Evolutionary conservation across 2,329 filamentous ascomycete genomes (phyloP), one percentile per base, ranked within the genome.

Genomic region (Phoma sp.): DNA sequence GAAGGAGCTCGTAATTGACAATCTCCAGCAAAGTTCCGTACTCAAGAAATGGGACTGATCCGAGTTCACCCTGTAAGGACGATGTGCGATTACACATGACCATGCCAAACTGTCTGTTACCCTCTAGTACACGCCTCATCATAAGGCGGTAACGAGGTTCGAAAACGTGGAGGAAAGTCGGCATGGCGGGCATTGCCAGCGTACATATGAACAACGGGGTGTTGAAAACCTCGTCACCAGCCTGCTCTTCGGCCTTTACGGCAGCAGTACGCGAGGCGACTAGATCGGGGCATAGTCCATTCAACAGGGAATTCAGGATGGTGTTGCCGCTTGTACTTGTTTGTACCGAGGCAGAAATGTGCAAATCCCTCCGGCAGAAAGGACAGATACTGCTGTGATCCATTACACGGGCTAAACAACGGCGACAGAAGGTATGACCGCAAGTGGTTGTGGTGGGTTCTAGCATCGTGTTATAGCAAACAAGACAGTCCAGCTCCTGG

Each of bases 81-180:
- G 78, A 75, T n/a, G 75, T 75, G 40, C 80, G 78, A 62, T 88
- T 90, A 59, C 87, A 87, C 68, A 91, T 83, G 17, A 96, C 83
- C 90, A 96, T 96, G 22, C 93, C 93, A 68, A 97, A 96, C 22
- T 86, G 90, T 13, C 85, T 81, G 57, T 89, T 85, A 0, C 87
- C 86, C 59, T 92, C 88, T 48, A 96, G 79, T 0, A 86, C 89
- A 32, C 92, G 85, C 41, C 89, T 84, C 33, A 96, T 88, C 91
- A 96, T 95, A n/a, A 95, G 81, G 7, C 91, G 86, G 71, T 96
- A 96, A 6, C 90, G 84, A n/a, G 91, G 90, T 72, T 96, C 93
- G 69, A 96, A 96, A n/a, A 97, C 85, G 66, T 96, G 90, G 3
- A 96, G 79, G 63, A 95, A 95, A 0, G 91, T 93, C 0, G 80